Evolutionary conservation across 1,139 yeast species (phyloP).

Genomic region (Pichia sp.): DNA sequence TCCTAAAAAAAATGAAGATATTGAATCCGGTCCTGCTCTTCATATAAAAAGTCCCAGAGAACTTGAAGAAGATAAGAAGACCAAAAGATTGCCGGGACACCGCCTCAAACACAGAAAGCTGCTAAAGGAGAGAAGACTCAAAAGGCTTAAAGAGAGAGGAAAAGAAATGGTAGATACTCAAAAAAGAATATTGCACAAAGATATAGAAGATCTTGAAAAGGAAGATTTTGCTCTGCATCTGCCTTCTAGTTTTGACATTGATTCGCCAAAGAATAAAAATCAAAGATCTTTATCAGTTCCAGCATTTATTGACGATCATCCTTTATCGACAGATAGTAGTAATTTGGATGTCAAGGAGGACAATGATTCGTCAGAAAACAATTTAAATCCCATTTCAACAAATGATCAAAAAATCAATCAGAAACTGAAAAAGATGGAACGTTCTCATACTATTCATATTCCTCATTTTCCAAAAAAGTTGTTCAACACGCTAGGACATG

Average conservation of each 20-base stretch:
- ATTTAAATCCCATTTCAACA: slow-evolving; percentile 6
- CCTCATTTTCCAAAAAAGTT: slow-evolving; percentile 11
- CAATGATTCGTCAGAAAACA: slow-evolving; percentile 11
- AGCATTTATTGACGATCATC: not conserved
- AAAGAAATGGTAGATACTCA: slow-evolving; percentile 22
- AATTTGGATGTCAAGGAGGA: slow-evolving; percentile 3
- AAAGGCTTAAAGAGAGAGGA: slow-evolving; percentile 15
- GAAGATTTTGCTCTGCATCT: slow-evolving; percentile 1
- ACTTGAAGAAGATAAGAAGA: slow-evolving; percentile 51
- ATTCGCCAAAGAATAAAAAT: not conserved
- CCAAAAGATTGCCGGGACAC: slow-evolving; percentile 22
- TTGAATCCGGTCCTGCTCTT: slow-evolving; percentile 75
- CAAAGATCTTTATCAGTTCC: slow-evolving; percentile 14
- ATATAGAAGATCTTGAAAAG: not conserved
- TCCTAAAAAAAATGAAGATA: slow-evolving; percentile 35
- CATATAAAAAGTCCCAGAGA: slow-evolving; percentile 78
- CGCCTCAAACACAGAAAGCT: slow-evolving; percentile 19
- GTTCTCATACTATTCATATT: slow-evolving; percentile 13
- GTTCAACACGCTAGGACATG: slow-evolving; percentile 6
- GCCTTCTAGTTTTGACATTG: slow-evolving; percentile 2
- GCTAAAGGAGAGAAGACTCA: slow-evolving; percentile 18
- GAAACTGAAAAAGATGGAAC: slow-evolving; percentile 1
- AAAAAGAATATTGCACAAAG: slow-evolving; percentile 1
- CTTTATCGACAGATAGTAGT: not conserved
- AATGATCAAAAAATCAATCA: slow-evolving; percentile 7